phyloP scores from a whole-genome alignment of 1,284 basidiomycete genomes.

The Chiua sp. region DNA sequence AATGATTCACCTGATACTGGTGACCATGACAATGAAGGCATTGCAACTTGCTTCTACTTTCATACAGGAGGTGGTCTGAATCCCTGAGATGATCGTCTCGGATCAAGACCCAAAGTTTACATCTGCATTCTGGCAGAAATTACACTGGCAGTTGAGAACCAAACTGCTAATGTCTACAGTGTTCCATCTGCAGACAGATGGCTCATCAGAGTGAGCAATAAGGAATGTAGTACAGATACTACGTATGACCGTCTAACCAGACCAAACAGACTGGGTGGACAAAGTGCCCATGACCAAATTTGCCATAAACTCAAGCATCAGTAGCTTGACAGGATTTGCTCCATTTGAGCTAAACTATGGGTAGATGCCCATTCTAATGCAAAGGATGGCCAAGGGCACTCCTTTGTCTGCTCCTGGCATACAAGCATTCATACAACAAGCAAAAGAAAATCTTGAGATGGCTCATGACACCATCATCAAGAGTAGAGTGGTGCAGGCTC shows the following conservation, averaged over 20 bases:
- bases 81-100: no score
- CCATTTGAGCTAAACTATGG: background rate
- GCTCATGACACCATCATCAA: background rate
- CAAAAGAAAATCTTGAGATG: background rate
- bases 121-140: background rate
- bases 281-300: background rate
- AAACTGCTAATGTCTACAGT: no score
- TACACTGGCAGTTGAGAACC: background rate
- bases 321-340: background rate
- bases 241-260: no score
- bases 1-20: conserved; percentile 39
- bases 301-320: background rate
- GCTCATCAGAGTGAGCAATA: no score
- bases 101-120: conserved; percentile 7
- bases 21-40: conserved; percentile 19
- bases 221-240: no score
- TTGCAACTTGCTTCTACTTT: conserved; percentile 29
- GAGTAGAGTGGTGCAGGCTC: background rate
- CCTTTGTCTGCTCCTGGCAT: background rate
- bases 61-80: conserved; percentile 24
- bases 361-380: background rate
- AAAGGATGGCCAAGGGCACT: background rate
- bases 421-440: background rate
- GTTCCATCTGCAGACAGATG: no score
- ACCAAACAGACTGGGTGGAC: no score